Base-by-base conservation (phyloP, 192 early-diverging fungal genomes). In the Phycomyces nitens region DNA sequence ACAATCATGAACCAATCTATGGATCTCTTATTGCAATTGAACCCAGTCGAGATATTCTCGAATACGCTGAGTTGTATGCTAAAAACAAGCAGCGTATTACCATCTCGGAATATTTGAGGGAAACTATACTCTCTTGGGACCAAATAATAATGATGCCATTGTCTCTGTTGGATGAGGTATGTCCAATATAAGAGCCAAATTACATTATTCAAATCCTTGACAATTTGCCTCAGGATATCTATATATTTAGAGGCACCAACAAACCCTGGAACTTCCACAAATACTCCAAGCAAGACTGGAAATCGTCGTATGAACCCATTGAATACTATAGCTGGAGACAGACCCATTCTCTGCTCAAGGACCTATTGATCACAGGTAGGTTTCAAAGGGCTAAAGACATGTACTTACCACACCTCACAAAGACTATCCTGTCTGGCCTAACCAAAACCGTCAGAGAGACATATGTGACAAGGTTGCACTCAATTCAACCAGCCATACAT, bases 231-330 rank as follows among this genome's bases (percentile, higher is more conserved):
- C 22, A 59, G 57, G 10, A 42, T 43, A 15, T 41, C 20, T 18
- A 20, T 15, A 43, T 59, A 18, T 59, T 59, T 59, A 24, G n/a
- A 42, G 15, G 23, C 20, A 4, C 60, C 26, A 47, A 29, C 1
- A 49, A 62, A 34, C 60, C 60, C 20, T 62, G 60, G 60, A 62
- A 62, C 22, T 62, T 62, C 26, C 60, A 62, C 49, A 9, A 22
- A 2, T 62, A 62, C 26, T 12, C 16, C 3, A 42, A 39, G 24
- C 23, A 24, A 15, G 53, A 64, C 7, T 64, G 62, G 62, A 42
- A 41, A 43, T 34, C 27, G 16, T 42, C 38, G 38, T 64, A 64
- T 22, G 7, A 43, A 3, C 62, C 62, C n/a, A 15, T 22, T 10
- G 14, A 22, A 16, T 64, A 54, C 40, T 64, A 64, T 47, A 15